A percentile compares a stretch with the other conserved stretches of the same genome.
phyloP scores from a whole-genome alignment of 1,284 basidiomycete species.

The Ustilago cynodontis region DNA sequence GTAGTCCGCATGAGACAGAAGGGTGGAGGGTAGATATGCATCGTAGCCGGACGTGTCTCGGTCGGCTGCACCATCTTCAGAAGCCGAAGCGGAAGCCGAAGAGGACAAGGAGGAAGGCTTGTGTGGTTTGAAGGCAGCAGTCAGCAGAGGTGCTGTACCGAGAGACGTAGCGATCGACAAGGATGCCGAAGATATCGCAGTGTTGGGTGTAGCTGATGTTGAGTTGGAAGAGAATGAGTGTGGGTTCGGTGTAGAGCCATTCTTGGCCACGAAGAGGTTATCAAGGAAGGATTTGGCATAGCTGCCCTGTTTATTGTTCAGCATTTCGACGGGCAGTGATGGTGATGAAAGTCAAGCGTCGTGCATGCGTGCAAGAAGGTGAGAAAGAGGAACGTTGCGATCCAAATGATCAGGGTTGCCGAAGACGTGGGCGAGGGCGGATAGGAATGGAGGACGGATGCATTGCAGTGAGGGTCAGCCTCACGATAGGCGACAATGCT shows the following conservation, averaged over 20 bases:
- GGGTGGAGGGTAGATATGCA: slow-evolving; percentile 26
- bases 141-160: slow-evolving; percentile 29
- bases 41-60: slow-evolving; percentile 21
- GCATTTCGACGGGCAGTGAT: slow-evolving; percentile 12
- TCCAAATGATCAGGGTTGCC: slow-evolving; percentile 36
- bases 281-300: slow-evolving; percentile 50
- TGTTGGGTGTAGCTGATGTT: slow-evolving; percentile 19
- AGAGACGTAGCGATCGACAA: slow-evolving; percentile 23
- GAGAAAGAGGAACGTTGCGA: background rate
- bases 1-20: slow-evolving; percentile 19
- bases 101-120: slow-evolving; percentile 55
- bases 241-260: slow-evolving; percentile 13
- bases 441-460: slow-evolving; percentile 24
- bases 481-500: slow-evolving; percentile 7
- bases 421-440: slow-evolving; percentile 50
- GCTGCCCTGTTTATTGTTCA: slow-evolving; percentile 26
- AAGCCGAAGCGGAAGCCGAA: slow-evolving; percentile 54
- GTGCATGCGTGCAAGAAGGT: slow-evolving; percentile 12
- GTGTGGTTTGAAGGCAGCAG: slow-evolving; percentile 46
- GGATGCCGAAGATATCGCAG: slow-evolving; percentile 17
- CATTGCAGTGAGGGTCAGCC: slow-evolving; percentile 39
- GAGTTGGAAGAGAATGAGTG: slow-evolving; percentile 27
- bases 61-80: slow-evolving; percentile 44
- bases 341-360: slow-evolving; percentile 6
- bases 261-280: slow-evolving; percentile 29